Base-by-base conservation (phyloP, 73 alveolate species). In the Paramecium pentaurelia region DNA sequence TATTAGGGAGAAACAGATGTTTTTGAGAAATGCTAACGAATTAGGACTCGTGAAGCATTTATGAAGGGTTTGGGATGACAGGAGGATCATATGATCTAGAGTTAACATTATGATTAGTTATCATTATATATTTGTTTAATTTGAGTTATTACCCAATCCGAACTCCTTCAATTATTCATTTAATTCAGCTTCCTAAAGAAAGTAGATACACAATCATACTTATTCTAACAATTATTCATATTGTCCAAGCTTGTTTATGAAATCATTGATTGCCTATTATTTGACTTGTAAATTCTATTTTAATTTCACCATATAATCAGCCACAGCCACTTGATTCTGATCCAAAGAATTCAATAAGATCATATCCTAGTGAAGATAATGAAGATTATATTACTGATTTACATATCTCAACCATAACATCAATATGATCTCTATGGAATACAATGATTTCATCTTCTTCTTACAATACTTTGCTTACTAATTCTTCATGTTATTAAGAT, bases 21-120 rank as follows among this genome's bases (percentile, higher is more conserved):
- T 73, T 73, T 38, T 73, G 60, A 73, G 60, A 73, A 38, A 40
- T 10, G 34, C n/a, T 37, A 10, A 16, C 60, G 37, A 34, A 16
- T 18, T 36, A 73, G 20, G 64, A 73, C 34, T 73, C 87, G 0
- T 73, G 37, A 37, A 73, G 87, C 36, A 73, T 37, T 40, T 36
- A 73, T 32, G 60, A 32, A 16, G 87, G 87, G 40, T 73, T 44
- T 3, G 60, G 60, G 11, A 34, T 36, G 40, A 73, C 60, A 14
- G 87, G 36, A 37, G 87, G 87, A 73, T 73, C 87, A 73, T 73
- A 73, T 64, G 49, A 64, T 64, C 84, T 64, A 32, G 84, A 64
- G 84, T 64, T 64, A 75, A 75, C 64, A 75, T 75, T 75, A 36
- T 75, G 51, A 64, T 64, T 64, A 64, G 84, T 64, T 64, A 64